Evolutionary conservation across 1,139 yeast genomes (phyloP).

Genomic region (Scheffersomyces lignicola): DNA sequence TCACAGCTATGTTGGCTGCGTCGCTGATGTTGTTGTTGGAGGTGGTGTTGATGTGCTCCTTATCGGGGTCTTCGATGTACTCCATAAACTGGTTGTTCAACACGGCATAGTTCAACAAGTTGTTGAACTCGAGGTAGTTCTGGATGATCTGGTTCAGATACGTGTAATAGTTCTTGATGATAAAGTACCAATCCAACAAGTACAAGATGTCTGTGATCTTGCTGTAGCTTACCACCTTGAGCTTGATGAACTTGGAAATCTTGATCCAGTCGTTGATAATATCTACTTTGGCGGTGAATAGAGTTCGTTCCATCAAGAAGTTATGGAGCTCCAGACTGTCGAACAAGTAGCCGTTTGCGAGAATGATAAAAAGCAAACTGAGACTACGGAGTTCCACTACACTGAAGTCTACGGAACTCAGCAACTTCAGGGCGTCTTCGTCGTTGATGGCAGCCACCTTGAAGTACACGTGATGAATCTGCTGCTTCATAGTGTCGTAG

Average conservation of each 20-base stretch:
- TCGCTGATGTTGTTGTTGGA: not conserved
- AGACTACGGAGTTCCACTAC: constrained; percentile 16
- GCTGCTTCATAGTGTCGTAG: constrained; percentile 12
- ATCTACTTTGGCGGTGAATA: constrained; percentile 13
- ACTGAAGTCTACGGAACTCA: constrained; percentile 10
- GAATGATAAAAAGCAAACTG: constrained; percentile 19
- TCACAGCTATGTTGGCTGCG: not conserved
- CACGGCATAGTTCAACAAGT: constrained; percentile 26
- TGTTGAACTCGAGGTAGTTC: constrained; percentile 33
- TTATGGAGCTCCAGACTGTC: constrained; percentile 10
- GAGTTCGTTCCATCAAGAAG: constrained; percentile 11
- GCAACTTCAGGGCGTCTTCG: constrained; percentile 12
- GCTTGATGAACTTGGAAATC: constrained; percentile 22
- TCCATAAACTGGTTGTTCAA: constrained; percentile 28
- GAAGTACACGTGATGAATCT: constrained; percentile 10
- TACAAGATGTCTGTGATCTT: constrained; percentile 26
- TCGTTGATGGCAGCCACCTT: constrained; percentile 13
- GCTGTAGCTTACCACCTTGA: constrained; percentile 19
- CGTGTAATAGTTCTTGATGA: constrained; percentile 24
- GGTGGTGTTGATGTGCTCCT: constrained; percentile 6
- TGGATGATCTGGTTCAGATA: constrained; percentile 24
- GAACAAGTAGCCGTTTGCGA: constrained; percentile 26
- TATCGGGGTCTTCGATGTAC: constrained; percentile 16
- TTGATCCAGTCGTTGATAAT: constrained; percentile 25
- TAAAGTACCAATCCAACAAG: constrained; percentile 31